Evolutionary conservation across 2,329 filamentous ascomycete species (phyloP), one percentile per base, ranked within the genome.

Genomic region (Penicillium digitatum): DNA sequence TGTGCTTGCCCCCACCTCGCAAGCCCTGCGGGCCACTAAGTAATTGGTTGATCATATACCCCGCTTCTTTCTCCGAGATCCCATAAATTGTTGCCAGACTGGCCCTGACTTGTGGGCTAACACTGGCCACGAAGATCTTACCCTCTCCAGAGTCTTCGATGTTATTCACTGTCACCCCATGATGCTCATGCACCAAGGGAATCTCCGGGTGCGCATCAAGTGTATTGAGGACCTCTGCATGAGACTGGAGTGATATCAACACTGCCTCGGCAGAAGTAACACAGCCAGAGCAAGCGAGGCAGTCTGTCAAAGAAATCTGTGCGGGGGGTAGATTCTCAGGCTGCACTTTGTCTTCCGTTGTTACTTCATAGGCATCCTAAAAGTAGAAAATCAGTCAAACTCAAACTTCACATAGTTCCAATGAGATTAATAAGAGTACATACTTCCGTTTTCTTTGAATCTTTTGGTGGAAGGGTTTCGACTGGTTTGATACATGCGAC

Each of bases 401-500:
- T 52, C 48, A 3, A 51, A 16, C 26, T 3, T 6, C 11, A 43
- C 14, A 27, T 16, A 40, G 39, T 31, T 44, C 32, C 22, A 35
- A 22, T 29, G 54, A 61, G 40, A 49, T 39, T 2, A 62, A 60
- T 29, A 31, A 9, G 1, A 24, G 40, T 18, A 52, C 74, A 53
- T 72, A 82, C 80, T 59, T 75, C 71, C 51, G 69, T 64, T 24
- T 76, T 74, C 48, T 77, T 72, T 24, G 82, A 74, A 32, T 82
- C 76, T 61, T 82, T 80, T 47, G 81, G 75, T 2, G 94, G 93
- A 14, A 99, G 83, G 2, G 90, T 95, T 74, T 99, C 94, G 71
- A 99, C 82, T 27, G 94, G 94, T 70, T 99, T 97, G 75, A 99
- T 97, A 77, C 94, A 99, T 60, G 94, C 94, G 69, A 99, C 92